phyloP scores from a whole-genome alignment of 805 yeast species.

The Saccharomycopsis fodiens region DNA sequence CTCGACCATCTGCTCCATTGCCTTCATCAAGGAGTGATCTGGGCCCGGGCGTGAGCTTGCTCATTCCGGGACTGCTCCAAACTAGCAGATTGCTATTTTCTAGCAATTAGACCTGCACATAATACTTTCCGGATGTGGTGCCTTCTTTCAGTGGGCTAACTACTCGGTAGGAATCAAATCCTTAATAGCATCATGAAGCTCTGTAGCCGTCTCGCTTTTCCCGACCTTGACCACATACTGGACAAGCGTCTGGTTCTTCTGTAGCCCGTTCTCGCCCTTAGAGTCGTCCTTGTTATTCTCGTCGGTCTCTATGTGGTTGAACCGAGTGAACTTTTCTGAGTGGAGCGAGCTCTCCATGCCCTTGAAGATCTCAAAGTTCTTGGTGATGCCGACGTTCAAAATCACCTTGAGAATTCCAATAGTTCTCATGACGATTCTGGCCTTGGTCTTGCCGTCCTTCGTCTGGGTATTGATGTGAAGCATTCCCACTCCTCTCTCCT shows the following conservation, averaged over 20 bases:
- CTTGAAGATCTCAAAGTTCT: constrained; percentile 48
- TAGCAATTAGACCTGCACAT: no score
- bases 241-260: constrained; percentile 52
- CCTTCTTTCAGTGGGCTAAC: background rate
- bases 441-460: constrained; percentile 26
- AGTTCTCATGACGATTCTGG: constrained; percentile 85
- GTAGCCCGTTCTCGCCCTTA: background rate
- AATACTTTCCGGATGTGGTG: background rate
- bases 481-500: constrained; percentile 86
- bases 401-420: constrained; percentile 79
- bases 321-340: constrained; percentile 76
- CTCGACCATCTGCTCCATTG: constrained; percentile 79
- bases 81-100: no score
- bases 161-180: constrained; percentile 13
- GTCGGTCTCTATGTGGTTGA: constrained; percentile 48
- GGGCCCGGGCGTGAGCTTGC: background rate
- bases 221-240: constrained; percentile 80
- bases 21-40: constrained; percentile 43
- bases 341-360: constrained; percentile 84
- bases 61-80: background rate
- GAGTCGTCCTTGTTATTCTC: constrained; percentile 3
- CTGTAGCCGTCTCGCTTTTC: constrained; percentile 50
- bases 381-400: constrained; percentile 61
- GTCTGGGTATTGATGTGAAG: constrained; percentile 61
- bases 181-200: constrained; percentile 45